Base-by-base conservation (phyloP, 805 yeast genomes). In the Debaryomyces prosopidis region DNA sequence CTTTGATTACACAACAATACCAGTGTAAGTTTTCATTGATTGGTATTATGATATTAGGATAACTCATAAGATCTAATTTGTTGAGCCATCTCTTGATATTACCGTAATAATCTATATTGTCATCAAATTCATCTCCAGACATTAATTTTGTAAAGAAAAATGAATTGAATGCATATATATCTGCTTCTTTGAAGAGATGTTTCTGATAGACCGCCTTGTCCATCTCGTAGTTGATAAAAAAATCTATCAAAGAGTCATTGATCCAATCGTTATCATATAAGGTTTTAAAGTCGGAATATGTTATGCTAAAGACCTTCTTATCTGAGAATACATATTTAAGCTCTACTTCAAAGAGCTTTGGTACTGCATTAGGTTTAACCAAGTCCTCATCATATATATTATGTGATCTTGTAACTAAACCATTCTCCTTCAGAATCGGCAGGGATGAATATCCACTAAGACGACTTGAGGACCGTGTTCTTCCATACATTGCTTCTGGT, bases 191-290 rank as follows among this genome's bases (percentile, higher is more conserved):
- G 10, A 70, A 53, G 3, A 66, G 23, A 15, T 48, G 17, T 12
- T 45, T 43, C 11, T 49, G 47, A n/a, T 52, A 20, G 9, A 73
- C 48, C 2, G 66, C 72, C 43, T 48, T 47, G 39, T 71, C 80
- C 6, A 80, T 72, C 50, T 76, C 79, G 58, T 75, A 85, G 46
- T 80, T 81, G 23, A 89, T 72, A 57, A 88, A 90, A 60, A 92
- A 92, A 62, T 89, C 96, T 44, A 94, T 84, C 40, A 94, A 71
- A 0, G 86, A 79, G 58, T 94, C 99, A 66, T 94, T 92, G 40
- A 94, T 80, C 91, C 96, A 92, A 50, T 87, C 88, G 39, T 84
- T 83, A 46, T 85, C 84, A 57, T 84, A 82, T 8, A 92, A 73
- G 37, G 97, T 86, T 49, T 80, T 80, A 62, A 87, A 89, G 59